Evolutionary conservation across 2,329 filamentous ascomycete species (phyloP), one percentile per base, ranked within the genome.

Genomic region (Thielaviopsis populi): DNA sequence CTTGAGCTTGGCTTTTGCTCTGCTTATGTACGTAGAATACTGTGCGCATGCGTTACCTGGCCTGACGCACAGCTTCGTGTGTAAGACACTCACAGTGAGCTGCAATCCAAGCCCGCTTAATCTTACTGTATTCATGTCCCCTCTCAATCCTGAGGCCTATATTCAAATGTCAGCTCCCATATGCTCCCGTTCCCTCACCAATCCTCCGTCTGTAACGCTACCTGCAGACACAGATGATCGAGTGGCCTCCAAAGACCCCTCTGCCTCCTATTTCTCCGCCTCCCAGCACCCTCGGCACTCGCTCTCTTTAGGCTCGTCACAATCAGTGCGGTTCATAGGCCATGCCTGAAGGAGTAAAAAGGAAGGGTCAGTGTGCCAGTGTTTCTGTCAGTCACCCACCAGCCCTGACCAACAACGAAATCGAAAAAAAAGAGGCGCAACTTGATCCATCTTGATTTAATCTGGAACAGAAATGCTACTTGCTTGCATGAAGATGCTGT

Each of bases 341-440:
- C 53, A 30, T 33, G 53, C 53, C 53, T 8, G 37, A 56, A 56
- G 53, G 53, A 37, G 53, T 41, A 59, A 59, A 59, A 50, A 61
- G 53, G 17, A 19, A 56, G 53, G 53, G 53, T 54, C 50, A 54
- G 17, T 54, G 50, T 56, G 59, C 33, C 59, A 48, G 59, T 22
- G 53, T 56, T 61, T 43, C 41, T 48, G 42, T 17, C 59, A 19
- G 24, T 61, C 22, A 22, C 59, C 24, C 27, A n/a, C 27, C 59
- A 40, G 10, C 40, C 41, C 17, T 37, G 53, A 33, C 53, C 17
- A n/a, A 30, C 53, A 56, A 6, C 24, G 22, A 27, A 22, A 48
- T 43, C 3, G 3, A 19, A 33, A 30, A 33, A 33, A 56, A 56
- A 56, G 13, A 56, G 37, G 53, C 53, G n/a, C 53, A 56, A 8